Evolutionary conservation across 306 rosid species (phyloP).

Genomic region (Canavalia gladiata): DNA sequence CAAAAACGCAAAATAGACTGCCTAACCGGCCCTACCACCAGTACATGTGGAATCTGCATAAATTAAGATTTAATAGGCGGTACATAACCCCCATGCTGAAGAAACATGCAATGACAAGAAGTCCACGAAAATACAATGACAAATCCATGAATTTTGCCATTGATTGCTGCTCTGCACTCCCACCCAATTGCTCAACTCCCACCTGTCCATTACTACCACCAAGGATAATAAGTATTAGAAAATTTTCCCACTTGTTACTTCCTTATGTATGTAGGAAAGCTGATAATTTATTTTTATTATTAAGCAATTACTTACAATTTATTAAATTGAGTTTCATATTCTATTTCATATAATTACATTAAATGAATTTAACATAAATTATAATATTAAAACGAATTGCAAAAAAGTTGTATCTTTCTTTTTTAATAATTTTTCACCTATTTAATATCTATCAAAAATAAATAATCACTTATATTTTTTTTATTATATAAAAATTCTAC

Average conservation of each 20-base stretch:
- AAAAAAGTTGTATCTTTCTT: too few relatives aligned
- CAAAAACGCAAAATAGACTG: too few relatives aligned
- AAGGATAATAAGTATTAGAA: neutral
- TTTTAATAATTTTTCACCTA: too few relatives aligned
- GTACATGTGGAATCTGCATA: neutral
- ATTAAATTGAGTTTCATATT: too few relatives aligned
- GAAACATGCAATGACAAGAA: neutral
- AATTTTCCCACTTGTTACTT: conserved; percentile 10
- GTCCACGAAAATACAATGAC: neutral
- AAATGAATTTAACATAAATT: too few relatives aligned
- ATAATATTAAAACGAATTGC: too few relatives aligned
- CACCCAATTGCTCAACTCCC: conserved; percentile 47
- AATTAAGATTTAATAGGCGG: neutral
- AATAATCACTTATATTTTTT: neutral
- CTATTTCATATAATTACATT: too few relatives aligned
- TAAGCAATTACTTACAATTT: too few relatives aligned
- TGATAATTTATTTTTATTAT: neutral
- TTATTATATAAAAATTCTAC: neutral
- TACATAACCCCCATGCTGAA: neutral
- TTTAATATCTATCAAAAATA: neutral
- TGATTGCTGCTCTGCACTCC: conserved; percentile 34
- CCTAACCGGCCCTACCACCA: neutral
- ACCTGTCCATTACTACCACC: conserved; percentile 34
- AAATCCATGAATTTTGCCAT: conserved; percentile 10
- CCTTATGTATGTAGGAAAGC: neutral